A percentile compares a stretch with the other conserved stretches of the same genome.
Conservation (phyloP, 768 basidiomycete species). For the Leccinum subgranulosum region DNA sequence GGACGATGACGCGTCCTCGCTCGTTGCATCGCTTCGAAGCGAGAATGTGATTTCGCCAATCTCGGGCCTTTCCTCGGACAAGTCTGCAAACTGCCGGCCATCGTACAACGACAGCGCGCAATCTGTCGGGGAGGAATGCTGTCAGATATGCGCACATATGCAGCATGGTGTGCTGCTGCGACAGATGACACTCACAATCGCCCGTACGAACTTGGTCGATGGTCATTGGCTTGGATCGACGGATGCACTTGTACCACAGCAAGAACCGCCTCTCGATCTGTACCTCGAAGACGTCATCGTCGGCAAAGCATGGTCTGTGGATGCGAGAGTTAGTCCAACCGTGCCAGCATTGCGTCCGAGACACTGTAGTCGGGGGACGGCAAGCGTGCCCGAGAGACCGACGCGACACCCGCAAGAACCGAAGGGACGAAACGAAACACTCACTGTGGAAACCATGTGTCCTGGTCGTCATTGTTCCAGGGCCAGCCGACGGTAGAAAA, state of each 20-base stretch:
- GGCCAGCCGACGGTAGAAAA: slow-evolving; percentile 9
- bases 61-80: slow-evolving; percentile 13
- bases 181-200: slow-evolving; percentile 7
- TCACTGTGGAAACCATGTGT: slow-evolving; percentile 13
- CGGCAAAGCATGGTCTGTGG: slow-evolving; percentile 13
- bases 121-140: background rate
- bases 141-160: background rate
- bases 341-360: background rate
- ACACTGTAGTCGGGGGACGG: too few relatives aligned
- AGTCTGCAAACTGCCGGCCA: slow-evolving; percentile 3
- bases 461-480: slow-evolving; percentile 9
- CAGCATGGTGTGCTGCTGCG: background rate
- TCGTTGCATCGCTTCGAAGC: slow-evolving; percentile 3
- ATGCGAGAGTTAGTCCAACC: background rate
- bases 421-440: background rate
- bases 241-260: slow-evolving; percentile 22
- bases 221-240: slow-evolving; percentile 19
- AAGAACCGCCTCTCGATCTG: slow-evolving; percentile 20
- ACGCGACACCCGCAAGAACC: background rate
- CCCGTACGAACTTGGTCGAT: slow-evolving; percentile 25
- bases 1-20: slow-evolving; percentile 1
- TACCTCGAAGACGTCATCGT: slow-evolving; percentile 19
- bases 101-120: slow-evolving; percentile 25
- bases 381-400: background rate
- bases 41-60: slow-evolving; percentile 24